Evolutionary conservation across 2,329 filamentous ascomycete species (phyloP).

Genomic region (Penicillium hordei): DNA sequence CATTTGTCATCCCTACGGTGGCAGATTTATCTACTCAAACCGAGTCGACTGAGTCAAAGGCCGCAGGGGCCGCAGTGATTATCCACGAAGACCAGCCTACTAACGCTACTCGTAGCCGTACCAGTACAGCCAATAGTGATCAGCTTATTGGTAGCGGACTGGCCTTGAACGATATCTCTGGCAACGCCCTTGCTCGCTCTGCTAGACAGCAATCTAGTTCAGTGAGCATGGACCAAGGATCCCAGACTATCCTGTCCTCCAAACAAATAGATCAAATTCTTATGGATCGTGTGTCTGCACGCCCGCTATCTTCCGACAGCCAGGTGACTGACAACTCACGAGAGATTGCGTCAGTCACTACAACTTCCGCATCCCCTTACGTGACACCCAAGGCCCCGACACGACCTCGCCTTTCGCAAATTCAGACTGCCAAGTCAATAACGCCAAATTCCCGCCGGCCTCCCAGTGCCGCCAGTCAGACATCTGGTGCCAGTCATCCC

Average conservation of each 20-base stretch:
- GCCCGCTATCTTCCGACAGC: conserved; percentile 37
- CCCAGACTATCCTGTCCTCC: conserved; percentile 81
- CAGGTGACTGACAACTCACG: conserved; percentile 23
- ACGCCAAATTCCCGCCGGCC: conserved; percentile 57
- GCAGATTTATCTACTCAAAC: conserved; percentile 27
- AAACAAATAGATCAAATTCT: conserved; percentile 77
- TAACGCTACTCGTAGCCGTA: conserved; percentile 47
- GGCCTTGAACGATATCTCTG: conserved; percentile 64
- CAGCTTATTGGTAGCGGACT: conserved; percentile 36
- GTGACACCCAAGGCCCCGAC: conserved; percentile 39
- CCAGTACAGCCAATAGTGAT: conserved; percentile 35
- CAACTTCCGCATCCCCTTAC: conserved; percentile 18
- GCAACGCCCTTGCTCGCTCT: conserved; percentile 49
- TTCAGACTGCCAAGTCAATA: conserved; percentile 35
- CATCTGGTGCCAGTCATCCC: conserved; percentile 56
- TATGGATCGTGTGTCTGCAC: conserved; percentile 50
- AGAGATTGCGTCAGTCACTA: conserved; percentile 23
- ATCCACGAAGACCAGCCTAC: conserved; percentile 66
- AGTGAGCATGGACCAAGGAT: conserved; percentile 66
- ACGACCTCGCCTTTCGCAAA: conserved; percentile 24
- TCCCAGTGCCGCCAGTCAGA: conserved; percentile 70
- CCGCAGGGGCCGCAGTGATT: conserved; percentile 43
- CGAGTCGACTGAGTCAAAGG: conserved; percentile 20
- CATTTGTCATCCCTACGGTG: conserved; percentile 25
- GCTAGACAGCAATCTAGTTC: conserved; percentile 28